Base-by-base conservation (phyloP, 768 basidiomycete species). In the Agrocybe praecox region DNA sequence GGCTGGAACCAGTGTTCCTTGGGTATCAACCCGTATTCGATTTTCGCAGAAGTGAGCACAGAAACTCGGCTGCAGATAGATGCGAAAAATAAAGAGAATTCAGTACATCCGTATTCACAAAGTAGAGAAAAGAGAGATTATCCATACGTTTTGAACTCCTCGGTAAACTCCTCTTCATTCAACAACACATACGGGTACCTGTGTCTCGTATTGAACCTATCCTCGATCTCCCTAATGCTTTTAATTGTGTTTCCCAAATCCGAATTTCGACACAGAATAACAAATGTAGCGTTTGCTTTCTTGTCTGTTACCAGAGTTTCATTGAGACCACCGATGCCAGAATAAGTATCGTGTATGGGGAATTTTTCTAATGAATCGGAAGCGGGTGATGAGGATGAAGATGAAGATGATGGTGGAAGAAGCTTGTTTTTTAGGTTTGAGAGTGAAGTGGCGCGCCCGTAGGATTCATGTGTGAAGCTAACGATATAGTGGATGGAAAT, bases 181-280 rank as follows among this genome's bases (percentile, higher is more conserved):
- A 96, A 76, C 71, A 96, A 85, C 32, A 92, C 87, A 72, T 90
- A 96, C 5, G 92, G 91, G 65, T 96, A 96, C 42, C 79, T 74
- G 59, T 84, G 88, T 62, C 81, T 81, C 51, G 79, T 77, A 72
- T 96, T 96, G 72, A 95, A 96, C 48, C 88, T 76, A 62, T 89
- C 86, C 74, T 96, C 94, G 61, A 93, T 76, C 71, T 87, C 82
- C 64, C 85, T 82, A 61, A 95, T 83, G 59, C 87, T 88, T 55
- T 75, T 76, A 55, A 91, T 74, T 29, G 89, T 83, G 2, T 78
- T 78, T n/a, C 79, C 65, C 19, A 89, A 56, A 61, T 92, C 90
- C 44, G 73, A 71, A 68, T 92, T 92, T 44, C 90, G 74, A 33
- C 82, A 87, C 17, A 96, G 79, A 42, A 80, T 75, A 19, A 79